Evolutionary conservation across 352 stramenopile genomes (phyloP).

Genomic region (Pythium plurisporium): DNA sequence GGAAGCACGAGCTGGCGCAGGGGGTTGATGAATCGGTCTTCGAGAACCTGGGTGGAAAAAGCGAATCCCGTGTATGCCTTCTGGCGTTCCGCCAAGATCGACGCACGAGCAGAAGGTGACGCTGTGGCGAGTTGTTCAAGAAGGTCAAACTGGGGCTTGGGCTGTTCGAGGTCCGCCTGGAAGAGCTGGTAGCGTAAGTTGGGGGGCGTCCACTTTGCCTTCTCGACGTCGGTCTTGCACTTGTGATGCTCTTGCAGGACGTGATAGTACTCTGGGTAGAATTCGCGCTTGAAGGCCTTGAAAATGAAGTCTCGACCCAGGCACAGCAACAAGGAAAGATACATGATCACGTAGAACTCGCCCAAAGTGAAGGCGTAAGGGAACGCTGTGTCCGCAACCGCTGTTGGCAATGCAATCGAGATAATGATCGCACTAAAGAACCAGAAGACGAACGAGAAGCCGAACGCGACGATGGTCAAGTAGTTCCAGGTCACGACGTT

Average conservation of each 20-base stretch:
- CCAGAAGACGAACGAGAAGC: conserved; percentile 70
- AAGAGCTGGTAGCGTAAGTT: conserved; percentile 69
- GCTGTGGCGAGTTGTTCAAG: conserved; percentile 33
- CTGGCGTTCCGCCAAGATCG: conserved; percentile 22
- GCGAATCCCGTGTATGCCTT: conserved; percentile 79
- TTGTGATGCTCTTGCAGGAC: conserved; percentile 76
- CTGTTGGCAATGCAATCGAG: conserved; percentile 45
- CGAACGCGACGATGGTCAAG: conserved; percentile 50
- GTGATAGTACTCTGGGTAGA: conserved; percentile 84
- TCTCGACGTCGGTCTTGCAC: conserved; percentile 32
- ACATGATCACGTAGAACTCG: conserved; percentile 79
- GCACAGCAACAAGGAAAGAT: conserved; percentile 64
- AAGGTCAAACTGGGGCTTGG: conserved; percentile 61
- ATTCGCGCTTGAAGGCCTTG: conserved; percentile 84
- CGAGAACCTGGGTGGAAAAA: conserved; percentile 72
- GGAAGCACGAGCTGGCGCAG: conserved; percentile 70
- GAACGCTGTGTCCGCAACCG: conserved; percentile 66
- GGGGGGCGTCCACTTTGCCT: conserved; percentile 58
- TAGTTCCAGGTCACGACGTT: conserved; percentile 84
- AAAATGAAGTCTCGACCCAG: conserved; percentile 77
- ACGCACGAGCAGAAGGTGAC: conserved; percentile 2
- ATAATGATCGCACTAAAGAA: conserved; percentile 66
- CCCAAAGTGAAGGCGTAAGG: conserved; percentile 66
- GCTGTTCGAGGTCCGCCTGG: conserved; percentile 49
- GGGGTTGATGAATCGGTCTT: conserved; percentile 80